These are phyloP conservation scores for Neophaeococcomyces aloes DNA, from an alignment of 2,329 filamentous ascomycete genomes.

Conservation along the genomic window DNA sequence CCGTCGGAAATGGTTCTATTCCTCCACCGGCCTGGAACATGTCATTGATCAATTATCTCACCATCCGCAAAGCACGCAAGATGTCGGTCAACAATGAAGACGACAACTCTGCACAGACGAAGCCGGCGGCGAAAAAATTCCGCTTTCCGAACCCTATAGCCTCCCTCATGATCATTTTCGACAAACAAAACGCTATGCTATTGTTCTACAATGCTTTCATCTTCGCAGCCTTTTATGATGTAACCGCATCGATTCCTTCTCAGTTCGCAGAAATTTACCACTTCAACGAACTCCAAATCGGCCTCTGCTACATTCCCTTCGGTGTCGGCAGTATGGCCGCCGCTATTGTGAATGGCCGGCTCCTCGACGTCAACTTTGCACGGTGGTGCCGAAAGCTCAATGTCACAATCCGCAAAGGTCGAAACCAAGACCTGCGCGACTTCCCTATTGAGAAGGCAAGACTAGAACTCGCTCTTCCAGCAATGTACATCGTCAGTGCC, in stretches of 20 bases:
- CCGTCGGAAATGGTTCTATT: constrained; percentile 32
- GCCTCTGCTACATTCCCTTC: constrained; percentile 27
- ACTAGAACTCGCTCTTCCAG: constrained; percentile 26
- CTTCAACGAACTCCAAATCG: constrained; percentile 39
- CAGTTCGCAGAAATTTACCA: constrained; percentile 37
- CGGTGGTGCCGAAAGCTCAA: constrained; percentile 53
- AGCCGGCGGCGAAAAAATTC: constrained; percentile 8
- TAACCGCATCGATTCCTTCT: constrained; percentile 37
- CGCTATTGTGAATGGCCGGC: constrained; percentile 31
- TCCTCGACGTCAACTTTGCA: constrained; percentile 64
- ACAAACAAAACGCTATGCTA: constrained; percentile 29
- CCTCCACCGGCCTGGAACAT: constrained; percentile 30
- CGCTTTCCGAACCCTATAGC: constrained; percentile 35
- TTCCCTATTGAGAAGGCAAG: constrained; percentile 41
- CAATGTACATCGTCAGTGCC: constrained; percentile 22
- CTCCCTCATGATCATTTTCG: constrained; percentile 28
- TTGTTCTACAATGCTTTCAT: constrained; percentile 32
- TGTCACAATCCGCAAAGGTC: constrained; percentile 50
- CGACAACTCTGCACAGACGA: not conserved
- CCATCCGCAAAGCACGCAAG: constrained; percentile 17
- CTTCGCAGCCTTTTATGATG: constrained; percentile 40
- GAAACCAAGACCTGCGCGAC: constrained; percentile 40
- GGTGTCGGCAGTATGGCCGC: constrained; percentile 23
- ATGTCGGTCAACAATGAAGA: not conserved
- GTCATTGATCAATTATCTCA: constrained; percentile 23